These are phyloP conservation scores for Pyrrhoderma noxium DNA, from an alignment of 1,284 basidiomycete species.

Conservation along the genomic window DNA sequence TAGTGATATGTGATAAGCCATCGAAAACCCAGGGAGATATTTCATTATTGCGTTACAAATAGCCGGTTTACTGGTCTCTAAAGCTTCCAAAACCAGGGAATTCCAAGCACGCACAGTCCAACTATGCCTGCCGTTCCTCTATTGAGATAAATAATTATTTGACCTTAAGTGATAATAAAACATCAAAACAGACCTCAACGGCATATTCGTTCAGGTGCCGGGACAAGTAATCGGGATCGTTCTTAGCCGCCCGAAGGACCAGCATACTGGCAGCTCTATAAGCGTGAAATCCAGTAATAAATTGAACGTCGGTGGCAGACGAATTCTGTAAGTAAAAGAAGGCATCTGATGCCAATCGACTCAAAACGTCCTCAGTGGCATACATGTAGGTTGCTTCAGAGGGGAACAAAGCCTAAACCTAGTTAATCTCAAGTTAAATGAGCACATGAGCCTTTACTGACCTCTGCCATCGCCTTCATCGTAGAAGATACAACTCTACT, in stretches of 20 bases:
- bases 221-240: slow-evolving; percentile 30
- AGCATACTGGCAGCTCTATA: slow-evolving; percentile 46
- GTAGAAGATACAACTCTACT: slow-evolving; percentile 19
- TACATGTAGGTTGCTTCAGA: slow-evolving; percentile 20
- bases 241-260: slow-evolving; percentile 39
- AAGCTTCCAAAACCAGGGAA: slow-evolving; percentile 44
- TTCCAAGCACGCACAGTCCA: slow-evolving; percentile 56
- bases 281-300: slow-evolving; percentile 45
- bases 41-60: slow-evolving; percentile 32
- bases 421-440: background rate
- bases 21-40: slow-evolving; percentile 43
- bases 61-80: slow-evolving; percentile 36
- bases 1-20: slow-evolving; percentile 40
- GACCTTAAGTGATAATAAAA: slow-evolving; percentile 7
- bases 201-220: slow-evolving; percentile 28
- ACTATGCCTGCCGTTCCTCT: slow-evolving; percentile 34
- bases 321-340: slow-evolving; percentile 47
- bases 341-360: slow-evolving; percentile 42
- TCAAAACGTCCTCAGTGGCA: slow-evolving; percentile 23
- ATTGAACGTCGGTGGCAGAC: slow-evolving; percentile 35
- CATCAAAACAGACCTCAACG: slow-evolving; percentile 25
- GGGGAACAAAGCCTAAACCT: slow-evolving; percentile 25
- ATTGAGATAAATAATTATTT: slow-evolving; percentile 14
- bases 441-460: slow-evolving; percentile 3
- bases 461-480: slow-evolving; percentile 21